A percentile compares a stretch with the other conserved stretches of the same genome.
Conservation (phyloP, 2,329 filamentous ascomycete species). For the Talaromyces sp. region DNA sequence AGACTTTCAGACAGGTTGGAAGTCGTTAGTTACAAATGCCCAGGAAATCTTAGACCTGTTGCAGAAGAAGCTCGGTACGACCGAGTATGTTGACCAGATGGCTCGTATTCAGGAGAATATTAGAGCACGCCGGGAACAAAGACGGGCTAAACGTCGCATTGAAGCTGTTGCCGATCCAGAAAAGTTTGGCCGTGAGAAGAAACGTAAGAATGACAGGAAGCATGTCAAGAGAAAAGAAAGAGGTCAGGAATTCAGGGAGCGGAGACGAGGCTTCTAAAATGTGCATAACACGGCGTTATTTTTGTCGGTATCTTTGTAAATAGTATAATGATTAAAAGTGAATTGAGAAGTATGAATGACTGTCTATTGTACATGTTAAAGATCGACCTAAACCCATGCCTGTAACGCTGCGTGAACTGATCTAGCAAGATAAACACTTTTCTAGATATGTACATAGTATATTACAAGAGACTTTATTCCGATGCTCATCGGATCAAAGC, state of each 20-base stretch:
- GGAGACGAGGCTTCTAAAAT: slow-evolving; percentile 65
- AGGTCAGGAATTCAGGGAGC: slow-evolving; percentile 66
- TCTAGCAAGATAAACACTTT: not conserved
- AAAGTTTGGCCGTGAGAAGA: slow-evolving; percentile 72
- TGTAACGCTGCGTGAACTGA: not conserved
- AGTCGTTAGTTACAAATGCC: slow-evolving; percentile 66
- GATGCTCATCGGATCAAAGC: not conserved
- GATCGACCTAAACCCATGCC: not conserved
- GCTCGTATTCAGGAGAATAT: slow-evolving; percentile 69
- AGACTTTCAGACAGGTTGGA: slow-evolving; percentile 65
- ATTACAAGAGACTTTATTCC: not conserved
- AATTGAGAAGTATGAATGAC: slow-evolving; percentile 18
- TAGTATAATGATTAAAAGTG: not conserved
- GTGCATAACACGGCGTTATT: slow-evolving; percentile 10
- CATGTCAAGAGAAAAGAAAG: slow-evolving; percentile 77
- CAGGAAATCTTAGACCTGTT: slow-evolving; percentile 76
- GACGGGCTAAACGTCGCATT: slow-evolving; percentile 82
- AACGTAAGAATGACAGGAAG: slow-evolving; percentile 78
- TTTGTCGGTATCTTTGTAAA: slow-evolving; percentile 3
- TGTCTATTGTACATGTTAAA: not conserved
- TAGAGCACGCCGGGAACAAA: slow-evolving; percentile 66
- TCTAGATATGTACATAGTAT: not conserved
- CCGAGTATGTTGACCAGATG: slow-evolving; percentile 72
- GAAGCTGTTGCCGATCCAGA: slow-evolving; percentile 82
- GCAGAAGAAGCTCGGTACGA: slow-evolving; percentile 79